Conservation (phyloP, 1,139 yeast genomes). For the Pichia sp. region DNA sequence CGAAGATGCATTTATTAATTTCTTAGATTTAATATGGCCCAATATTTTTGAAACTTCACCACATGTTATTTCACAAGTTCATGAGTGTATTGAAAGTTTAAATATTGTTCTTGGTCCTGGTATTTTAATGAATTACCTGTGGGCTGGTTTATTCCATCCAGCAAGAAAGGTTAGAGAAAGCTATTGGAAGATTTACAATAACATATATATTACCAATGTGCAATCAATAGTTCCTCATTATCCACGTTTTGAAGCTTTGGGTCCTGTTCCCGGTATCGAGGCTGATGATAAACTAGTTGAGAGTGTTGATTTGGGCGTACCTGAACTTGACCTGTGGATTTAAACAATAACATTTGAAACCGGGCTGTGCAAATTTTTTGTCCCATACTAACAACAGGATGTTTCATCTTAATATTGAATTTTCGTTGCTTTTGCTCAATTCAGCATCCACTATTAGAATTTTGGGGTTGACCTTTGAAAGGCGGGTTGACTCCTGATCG, state of each 20-base stretch:
- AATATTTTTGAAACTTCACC: conserved; percentile 91
- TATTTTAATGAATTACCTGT: conserved; percentile 60
- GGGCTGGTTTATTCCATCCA: conserved; percentile 92
- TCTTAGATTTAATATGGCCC: conserved; percentile 70
- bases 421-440: not conserved
- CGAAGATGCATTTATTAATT: conserved; percentile 71
- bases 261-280: conserved; percentile 17
- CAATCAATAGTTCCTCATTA: conserved; percentile 80
- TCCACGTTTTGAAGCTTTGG: conserved; percentile 46
- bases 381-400: not conserved
- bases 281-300: not conserved
- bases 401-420: not conserved
- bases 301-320: conserved; percentile 20
- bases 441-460: not conserved
- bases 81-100: conserved; percentile 76
- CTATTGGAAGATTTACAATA: conserved; percentile 81
- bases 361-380: not conserved
- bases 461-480: not conserved
- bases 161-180: conserved; percentile 80
- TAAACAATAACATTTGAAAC: not conserved
- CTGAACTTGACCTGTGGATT: conserved; percentile 27
- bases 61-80: conserved; percentile 76
- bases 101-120: conserved; percentile 75
- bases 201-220: conserved; percentile 64
- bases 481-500: not conserved